Base-by-base conservation (phyloP, 148 eudicot genomes). In the Cornus florida region DNA sequence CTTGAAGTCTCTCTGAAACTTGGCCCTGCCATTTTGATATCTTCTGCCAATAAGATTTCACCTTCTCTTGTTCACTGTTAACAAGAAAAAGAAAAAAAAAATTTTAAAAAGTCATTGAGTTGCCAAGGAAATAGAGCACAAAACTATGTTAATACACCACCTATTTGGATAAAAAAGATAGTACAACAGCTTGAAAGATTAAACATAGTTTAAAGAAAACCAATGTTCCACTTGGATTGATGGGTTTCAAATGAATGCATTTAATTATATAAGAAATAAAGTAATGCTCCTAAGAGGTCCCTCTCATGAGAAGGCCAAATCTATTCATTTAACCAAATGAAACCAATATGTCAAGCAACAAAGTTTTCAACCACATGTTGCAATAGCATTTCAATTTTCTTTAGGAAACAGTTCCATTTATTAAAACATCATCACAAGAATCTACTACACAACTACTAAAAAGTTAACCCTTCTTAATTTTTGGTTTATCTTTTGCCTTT, bases 21-120 rank as follows among this genome's bases (percentile, higher is more conserved):
- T 93, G 89, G 53, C 86, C 86, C 87, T 93, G 99, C 99, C 98
- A 96, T 72, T 91, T 90, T 81, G 95, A 90, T 88, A 96, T 92
- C 91, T 94, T 96, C 75, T 91, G 90, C 69, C 94, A 97, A 86
- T 91, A 88, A 71, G 98, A 88, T 77, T 91, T 91, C 79, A 96
- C 99, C 87, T 96, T 96, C 90, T 96, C 94, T 73, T 88, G 91
- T 81, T 96, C 99, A 64, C 99, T 96, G 83, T 78, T 69, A 39
- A 84, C 67, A 80, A 57, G 14, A 14, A 68, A 28, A 35, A 50
- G 38, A 33, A 65, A 17, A 16, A 13, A 57, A 35, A 35, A 35
- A 35, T 33, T n/a, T n/a, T n/a, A n/a, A 28, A 28, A 1, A 1
- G 28, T 35, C 6, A 57, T 0, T 57, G 17, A 39, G n/a, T 67